A percentile compares a stretch with the other conserved stretches of the same genome.
Evolutionary conservation across 331 rosid species (phyloP).

Genomic region (Acacia concinna): DNA sequence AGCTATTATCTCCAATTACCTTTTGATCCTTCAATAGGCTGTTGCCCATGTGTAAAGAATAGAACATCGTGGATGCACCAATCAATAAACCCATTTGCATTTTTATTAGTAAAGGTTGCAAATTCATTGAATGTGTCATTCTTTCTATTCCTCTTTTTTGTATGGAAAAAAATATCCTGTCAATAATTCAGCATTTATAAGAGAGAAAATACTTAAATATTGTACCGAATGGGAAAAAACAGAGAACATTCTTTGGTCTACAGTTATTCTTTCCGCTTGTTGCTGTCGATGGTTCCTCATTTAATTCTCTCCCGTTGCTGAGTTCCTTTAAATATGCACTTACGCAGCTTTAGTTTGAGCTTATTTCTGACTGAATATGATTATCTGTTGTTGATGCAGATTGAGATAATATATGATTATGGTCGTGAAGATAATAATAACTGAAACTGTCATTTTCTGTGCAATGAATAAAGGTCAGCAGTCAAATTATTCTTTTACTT

Average conservation of each 20-base stretch:
- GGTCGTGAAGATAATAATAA: slow-evolving; percentile 80
- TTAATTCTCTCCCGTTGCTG: slow-evolving; percentile 8
- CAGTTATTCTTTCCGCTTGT: not conserved
- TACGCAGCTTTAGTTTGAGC: not conserved
- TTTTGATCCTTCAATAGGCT: not conserved
- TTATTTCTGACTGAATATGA: slow-evolving; percentile 35
- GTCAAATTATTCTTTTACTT: slow-evolving; percentile 19
- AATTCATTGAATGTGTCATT: not conserved
- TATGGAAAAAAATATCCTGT: not conserved
- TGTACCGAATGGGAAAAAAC: slow-evolving; percentile 1
- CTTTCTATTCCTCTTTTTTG: not conserved
- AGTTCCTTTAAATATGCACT: not conserved
- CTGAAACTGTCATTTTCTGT: slow-evolving; percentile 44
- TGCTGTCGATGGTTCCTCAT: not conserved
- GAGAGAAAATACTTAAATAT: not conserved
- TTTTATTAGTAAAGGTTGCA: not conserved
- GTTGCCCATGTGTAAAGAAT: slow-evolving; percentile 7
- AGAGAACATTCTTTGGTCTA: not conserved
- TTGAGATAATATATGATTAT: slow-evolving; percentile 81
- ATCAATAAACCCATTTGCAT: not conserved
- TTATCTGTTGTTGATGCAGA: slow-evolving; percentile 53
- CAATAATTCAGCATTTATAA: not conserved
- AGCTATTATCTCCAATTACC: not conserved
- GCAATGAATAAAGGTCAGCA: slow-evolving; percentile 58
- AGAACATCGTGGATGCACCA: not conserved